These are phyloP conservation scores for Chloranthus sessilifolius DNA, from an alignment of 164 flowering plant species.

Conservation along the genomic window DNA sequence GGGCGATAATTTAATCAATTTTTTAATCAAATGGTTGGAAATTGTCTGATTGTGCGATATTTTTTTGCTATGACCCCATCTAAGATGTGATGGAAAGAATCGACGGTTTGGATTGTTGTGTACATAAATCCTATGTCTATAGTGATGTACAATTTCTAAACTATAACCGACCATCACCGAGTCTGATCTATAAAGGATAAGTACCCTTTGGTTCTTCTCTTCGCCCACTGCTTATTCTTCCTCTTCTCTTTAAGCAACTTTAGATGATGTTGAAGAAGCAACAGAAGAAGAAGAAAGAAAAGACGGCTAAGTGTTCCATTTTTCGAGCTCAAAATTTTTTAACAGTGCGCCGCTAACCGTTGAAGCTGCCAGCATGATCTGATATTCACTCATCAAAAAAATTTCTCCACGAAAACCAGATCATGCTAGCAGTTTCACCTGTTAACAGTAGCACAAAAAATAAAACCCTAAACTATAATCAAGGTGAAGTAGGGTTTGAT, in stretches of 20 bases:
- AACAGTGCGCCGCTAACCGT: constrained; percentile 41
- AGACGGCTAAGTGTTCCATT: background rate
- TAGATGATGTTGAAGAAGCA: too few relatives aligned
- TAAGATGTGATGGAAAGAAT: too few relatives aligned
- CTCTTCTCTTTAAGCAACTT: constrained; percentile 15
- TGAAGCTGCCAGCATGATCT: constrained; percentile 98
- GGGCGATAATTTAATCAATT: too few relatives aligned
- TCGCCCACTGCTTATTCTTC: constrained; percentile 7
- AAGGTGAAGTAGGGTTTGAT: constrained; percentile 9
- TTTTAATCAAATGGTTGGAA: too few relatives aligned
- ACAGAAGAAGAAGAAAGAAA: background rate
- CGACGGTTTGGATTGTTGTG: too few relatives aligned
- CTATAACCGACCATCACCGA: too few relatives aligned
- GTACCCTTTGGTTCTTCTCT: background rate
- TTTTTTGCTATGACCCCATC: too few relatives aligned
- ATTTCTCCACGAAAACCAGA: constrained; percentile 42
- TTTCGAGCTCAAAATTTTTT: background rate
- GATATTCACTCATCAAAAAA: constrained; percentile 31
- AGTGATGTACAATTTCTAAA: too few relatives aligned
- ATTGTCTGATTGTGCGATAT: too few relatives aligned
- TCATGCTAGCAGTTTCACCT: constrained; percentile 80
- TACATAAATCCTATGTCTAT: too few relatives aligned
- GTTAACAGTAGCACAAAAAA: constrained; percentile 37
- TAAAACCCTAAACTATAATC: background rate
- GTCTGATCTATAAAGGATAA: background rate